A percentile compares a stretch with the other conserved stretches of the same genome.
Conservation (phyloP, 2,329 filamentous ascomycete genomes). For the Leptographium procerum region DNA sequence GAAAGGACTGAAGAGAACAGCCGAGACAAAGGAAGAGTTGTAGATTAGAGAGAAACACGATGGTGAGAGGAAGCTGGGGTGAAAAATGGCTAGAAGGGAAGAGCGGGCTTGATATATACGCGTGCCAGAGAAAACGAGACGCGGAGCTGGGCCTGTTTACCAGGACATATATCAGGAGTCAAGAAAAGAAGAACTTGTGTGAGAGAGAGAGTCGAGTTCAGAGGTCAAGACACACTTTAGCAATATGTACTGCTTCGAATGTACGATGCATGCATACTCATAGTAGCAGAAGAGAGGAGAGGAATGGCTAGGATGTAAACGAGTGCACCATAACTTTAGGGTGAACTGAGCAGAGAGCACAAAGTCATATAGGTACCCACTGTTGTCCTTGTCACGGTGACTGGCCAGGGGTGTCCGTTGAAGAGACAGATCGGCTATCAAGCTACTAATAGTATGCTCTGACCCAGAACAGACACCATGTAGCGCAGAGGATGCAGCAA, state of each 20-base stretch:
- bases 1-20: background rate
- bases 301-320: background rate
- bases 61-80: background rate
- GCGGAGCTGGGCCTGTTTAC: background rate
- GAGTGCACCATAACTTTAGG: background rate
- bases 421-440: background rate
- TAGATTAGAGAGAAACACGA: background rate
- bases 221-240: background rate
- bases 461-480: background rate
- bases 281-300: background rate
- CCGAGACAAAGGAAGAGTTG: background rate
- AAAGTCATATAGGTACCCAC: background rate
- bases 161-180: background rate
- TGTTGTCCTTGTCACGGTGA: background rate
- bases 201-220: background rate
- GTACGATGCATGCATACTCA: background rate
- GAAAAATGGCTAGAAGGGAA: background rate
- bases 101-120: background rate
- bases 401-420: background rate
- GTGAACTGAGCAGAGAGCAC: background rate
- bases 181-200: background rate
- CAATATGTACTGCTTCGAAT: background rate
- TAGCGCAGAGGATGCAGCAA: background rate
- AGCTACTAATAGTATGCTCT: background rate
- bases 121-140: background rate